phyloP scores from a whole-genome alignment of 306 rosid species.

The Corylus heterophylla region DNA sequence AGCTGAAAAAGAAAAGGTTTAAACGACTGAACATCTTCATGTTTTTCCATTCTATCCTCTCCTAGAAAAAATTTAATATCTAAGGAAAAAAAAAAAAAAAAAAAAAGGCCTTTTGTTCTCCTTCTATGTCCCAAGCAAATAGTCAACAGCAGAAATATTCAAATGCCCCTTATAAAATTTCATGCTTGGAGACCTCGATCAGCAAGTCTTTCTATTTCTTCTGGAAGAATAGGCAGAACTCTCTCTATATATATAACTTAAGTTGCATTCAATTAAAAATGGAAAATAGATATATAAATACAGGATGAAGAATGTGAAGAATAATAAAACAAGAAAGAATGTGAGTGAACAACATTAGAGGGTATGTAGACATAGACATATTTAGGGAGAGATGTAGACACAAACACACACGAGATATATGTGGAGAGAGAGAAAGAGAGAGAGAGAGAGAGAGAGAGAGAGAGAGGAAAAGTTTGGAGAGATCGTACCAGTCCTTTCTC shows the following conservation, averaged over 20 bases:
- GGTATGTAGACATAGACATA: neutral
- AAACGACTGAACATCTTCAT: neutral
- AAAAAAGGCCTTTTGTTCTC: no score
- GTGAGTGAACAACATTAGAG: neutral
- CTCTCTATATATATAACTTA: neutral
- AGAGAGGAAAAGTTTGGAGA: slow-evolving; percentile 3
- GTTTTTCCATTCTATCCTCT: neutral
- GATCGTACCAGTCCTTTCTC: slow-evolving; percentile 77
- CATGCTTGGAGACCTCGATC: neutral
- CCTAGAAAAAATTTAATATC: neutral
- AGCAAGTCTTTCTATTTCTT: neutral
- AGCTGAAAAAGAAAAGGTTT: neutral
- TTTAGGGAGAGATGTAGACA: neutral
- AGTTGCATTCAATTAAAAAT: neutral
- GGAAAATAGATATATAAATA: neutral
- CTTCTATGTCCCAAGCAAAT: neutral
- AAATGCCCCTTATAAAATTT: neutral
- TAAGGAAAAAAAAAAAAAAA: neutral
- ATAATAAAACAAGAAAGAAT: neutral
- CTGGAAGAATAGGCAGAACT: neutral
- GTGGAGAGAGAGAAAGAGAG: no score
- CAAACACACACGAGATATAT: no score
- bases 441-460: neutral
- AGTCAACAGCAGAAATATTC: neutral
- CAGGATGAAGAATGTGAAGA: neutral